Evolutionary conservation across 306 rosid species (phyloP), one percentile per base, ranked within the genome.

Genomic region (Fagus crenata): DNA sequence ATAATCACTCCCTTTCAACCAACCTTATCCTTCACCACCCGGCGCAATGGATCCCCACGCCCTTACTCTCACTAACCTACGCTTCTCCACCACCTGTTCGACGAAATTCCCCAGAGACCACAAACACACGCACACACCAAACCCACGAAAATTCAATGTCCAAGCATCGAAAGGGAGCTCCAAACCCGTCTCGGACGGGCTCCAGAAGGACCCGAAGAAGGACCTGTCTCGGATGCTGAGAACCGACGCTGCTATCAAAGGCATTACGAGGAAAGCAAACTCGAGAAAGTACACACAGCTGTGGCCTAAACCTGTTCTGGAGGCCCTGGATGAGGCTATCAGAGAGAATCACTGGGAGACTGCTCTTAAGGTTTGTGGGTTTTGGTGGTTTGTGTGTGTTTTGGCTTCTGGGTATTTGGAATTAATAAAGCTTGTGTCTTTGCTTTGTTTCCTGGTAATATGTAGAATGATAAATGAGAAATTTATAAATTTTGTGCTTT

Each of bases 221-320:
- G 91, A 88, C 9, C 77, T 94, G 8, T 94, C 97, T 15, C 90
- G 91, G 75, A 87, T 94, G 82, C 91, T 94, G 59, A 80, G 97
- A 76, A 94, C 90, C 1, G 98, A 94, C 72, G 90, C 97, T 6
- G 97, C 98, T 2, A 85, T 94, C n/a, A 79, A 32, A 69, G 90
- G 90, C 37, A 81, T 94, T 2, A 86, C 80, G 79, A 86, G 82
- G 64, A 94, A 94, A 80, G 90, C 83, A 4, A 88, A 85, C 54
- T 90, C 98, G 1, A 85, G 77, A 77, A 89, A 87, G 85, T 81
- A 90, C 78, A 86, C 71, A 6, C 92, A 84, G 46, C 82, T 94
- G 1, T 92, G 92, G 93, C 98, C 98, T 6, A 92, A 89, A 72
- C 84, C 97, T 49, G 89, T 94, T 78, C 84, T 94, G 74, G 93